These are phyloP conservation scores for Nicotiana attenuata DNA, from an alignment of 257 asterid species.

Conservation along the genomic window DNA sequence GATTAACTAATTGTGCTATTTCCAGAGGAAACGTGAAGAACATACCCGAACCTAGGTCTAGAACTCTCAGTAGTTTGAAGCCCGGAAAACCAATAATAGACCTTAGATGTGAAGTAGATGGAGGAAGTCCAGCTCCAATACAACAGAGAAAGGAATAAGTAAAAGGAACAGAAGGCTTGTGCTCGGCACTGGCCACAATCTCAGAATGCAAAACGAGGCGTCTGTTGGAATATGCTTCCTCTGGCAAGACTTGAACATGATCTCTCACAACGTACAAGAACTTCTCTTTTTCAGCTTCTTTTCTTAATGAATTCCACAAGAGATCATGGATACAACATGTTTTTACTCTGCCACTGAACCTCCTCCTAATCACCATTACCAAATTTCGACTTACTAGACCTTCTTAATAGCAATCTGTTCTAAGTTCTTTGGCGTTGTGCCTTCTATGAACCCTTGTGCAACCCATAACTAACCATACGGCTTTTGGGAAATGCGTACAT, in stretches of 20 bases:
- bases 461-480: not conserved
- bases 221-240: not conserved
- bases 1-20: not conserved
- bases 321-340: not conserved
- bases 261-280: not conserved
- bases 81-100: not conserved
- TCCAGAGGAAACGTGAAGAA: not conserved
- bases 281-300: not conserved
- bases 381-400: not conserved
- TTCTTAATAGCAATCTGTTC: not conserved
- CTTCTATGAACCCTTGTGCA: not conserved
- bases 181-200: not conserved
- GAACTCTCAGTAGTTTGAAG: slow-evolving; percentile 14
- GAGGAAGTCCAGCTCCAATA: not conserved
- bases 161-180: not conserved
- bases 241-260: not conserved
- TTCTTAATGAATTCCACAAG: not conserved
- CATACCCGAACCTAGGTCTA: slow-evolving; percentile 14
- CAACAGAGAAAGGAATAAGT: not conserved
- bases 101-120: not conserved
- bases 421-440: not conserved
- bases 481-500: not conserved
- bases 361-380: not conserved
- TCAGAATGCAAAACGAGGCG: not conserved
- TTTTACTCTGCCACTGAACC: not conserved